Evolutionary conservation across 257 asterid species (phyloP), one percentile per base, ranked within the genome.

Genomic region (Scutellaria baicalensis): DNA sequence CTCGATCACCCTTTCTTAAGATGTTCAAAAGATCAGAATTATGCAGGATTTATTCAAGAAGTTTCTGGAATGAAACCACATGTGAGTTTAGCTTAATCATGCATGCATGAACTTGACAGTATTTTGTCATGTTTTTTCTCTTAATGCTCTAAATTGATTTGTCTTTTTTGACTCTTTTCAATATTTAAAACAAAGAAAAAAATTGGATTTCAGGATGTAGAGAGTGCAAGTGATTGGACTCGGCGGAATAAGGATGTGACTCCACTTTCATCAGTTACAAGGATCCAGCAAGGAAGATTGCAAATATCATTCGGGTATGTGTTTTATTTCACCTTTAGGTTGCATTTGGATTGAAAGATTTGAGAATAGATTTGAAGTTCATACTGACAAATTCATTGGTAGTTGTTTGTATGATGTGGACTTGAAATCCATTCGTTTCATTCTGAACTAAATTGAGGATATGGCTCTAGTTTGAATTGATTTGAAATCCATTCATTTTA

Each of bases 1-100:
- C 94, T 92, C 17, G 84, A 78, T 16, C 98, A 92, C 72, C 84
- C 89, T 35, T 92, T 92, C 74, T 38, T 92, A 59, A 49, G 79
- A 35, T 76, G 83, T 47, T 79, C 84, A 8, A 79, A 44, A 23
- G 91, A 87, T 39, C 86, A 75, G 50, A 70, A 33, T 62, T 70
- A 44, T 13, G 72, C 82, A 40, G 78, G 72, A 64, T 62, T 79
- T 58, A 57, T 67, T 49, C 85, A 80, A 49, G 83, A 85, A 36
- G 71, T 78, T 63, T 78, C 84, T 10, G 79, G 85, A 63, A 55
- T 71, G 59, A 81, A 78, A 76, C 66, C 80, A 47, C 71, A 71
- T 13, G 96, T 84, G 72, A 81, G 86, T 80, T 47, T 48, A 63
- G 36, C 67, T 54, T 54, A 9, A 21, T 31, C 74, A 12, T 67